Evolutionary conservation across 2,329 filamentous ascomycete species (phyloP).

Genomic region (Sclerotinia sclerotiorum): DNA sequence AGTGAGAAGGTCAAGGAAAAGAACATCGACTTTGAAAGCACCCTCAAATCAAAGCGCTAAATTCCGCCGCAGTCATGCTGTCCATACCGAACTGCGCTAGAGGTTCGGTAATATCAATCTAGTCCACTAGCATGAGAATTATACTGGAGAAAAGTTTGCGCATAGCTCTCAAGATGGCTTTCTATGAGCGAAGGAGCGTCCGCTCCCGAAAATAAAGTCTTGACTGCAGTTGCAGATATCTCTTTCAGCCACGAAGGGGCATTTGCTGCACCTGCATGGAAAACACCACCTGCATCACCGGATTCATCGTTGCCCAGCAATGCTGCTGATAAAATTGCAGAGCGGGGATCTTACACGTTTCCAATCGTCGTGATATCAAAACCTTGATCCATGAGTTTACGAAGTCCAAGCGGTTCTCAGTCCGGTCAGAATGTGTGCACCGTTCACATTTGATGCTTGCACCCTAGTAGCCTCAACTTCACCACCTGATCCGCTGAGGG

Average conservation of each 20-base stretch:
- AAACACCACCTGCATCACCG: background rate
- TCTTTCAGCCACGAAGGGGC: background rate
- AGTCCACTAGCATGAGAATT: slow-evolving; percentile 35
- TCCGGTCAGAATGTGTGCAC: slow-evolving; percentile 25
- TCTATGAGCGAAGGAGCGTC: slow-evolving; percentile 30
- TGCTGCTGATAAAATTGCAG: slow-evolving; percentile 5
- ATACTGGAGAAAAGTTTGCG: slow-evolving; percentile 32
- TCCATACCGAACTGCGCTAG: slow-evolving; percentile 44
- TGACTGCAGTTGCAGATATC: background rate
- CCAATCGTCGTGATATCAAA: slow-evolving; percentile 14
- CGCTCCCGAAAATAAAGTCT: slow-evolving; percentile 13
- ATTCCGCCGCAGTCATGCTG: slow-evolving; percentile 46
- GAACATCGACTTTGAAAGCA: slow-evolving; percentile 41
- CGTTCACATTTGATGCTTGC: background rate
- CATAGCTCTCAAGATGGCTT: slow-evolving; percentile 30
- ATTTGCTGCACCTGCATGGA: background rate
- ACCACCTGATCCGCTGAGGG: slow-evolving; percentile 34
- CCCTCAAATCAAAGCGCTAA: slow-evolving; percentile 43
- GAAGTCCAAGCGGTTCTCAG: slow-evolving; percentile 21
- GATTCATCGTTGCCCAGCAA: slow-evolving; percentile 7
- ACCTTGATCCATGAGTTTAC: slow-evolving; percentile 13
- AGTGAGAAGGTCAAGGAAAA: slow-evolving; percentile 29
- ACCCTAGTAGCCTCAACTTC: slow-evolving; percentile 34
- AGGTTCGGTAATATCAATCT: slow-evolving; percentile 32
- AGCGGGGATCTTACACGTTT: slow-evolving; percentile 12